Conservation (phyloP, 1,284 basidiomycete genomes). For the Peniophora sp. region DNA sequence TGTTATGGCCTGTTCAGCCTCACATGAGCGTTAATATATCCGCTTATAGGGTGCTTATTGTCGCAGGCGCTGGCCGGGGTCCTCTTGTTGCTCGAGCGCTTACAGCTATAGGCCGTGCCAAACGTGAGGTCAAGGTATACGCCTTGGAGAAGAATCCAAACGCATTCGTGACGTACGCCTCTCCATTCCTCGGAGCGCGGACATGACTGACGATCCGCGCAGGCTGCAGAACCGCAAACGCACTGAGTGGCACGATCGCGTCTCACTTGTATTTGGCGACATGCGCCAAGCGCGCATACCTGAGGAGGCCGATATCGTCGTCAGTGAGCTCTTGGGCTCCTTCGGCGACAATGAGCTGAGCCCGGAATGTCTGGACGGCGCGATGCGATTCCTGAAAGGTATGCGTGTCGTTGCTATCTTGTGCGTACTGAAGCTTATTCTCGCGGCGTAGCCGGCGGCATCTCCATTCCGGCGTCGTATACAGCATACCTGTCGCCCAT, state of each 20-base stretch:
- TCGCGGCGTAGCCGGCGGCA: constrained; percentile 71
- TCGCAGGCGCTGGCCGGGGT: constrained; percentile 94
- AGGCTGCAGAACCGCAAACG: constrained; percentile 79
- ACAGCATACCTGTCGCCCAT: constrained; percentile 91
- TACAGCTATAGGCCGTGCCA: constrained; percentile 68
- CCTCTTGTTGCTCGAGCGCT: constrained; percentile 88
- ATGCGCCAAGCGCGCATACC: constrained; percentile 82
- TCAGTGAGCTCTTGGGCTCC: constrained; percentile 93
- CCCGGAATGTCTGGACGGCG: constrained; percentile 97
- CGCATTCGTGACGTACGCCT: constrained; percentile 84
- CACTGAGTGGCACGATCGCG: constrained; percentile 78
- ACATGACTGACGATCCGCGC: constrained; percentile 6
- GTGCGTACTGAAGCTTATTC: constrained; percentile 1
- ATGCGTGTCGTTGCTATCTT: constrained; percentile 20
- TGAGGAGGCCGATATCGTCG: constrained; percentile 86
- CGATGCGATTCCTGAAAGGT: constrained; percentile 86
- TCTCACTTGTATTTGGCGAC: constrained; percentile 85
- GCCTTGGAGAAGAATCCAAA: constrained; percentile 96
- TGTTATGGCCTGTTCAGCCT: constrained; percentile 2
- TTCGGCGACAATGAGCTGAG: constrained; percentile 99
- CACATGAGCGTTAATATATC: constrained; percentile 4
- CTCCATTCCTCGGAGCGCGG: constrained; percentile 1
- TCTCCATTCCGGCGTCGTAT: constrained; percentile 96
- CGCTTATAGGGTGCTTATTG: constrained; percentile 62
- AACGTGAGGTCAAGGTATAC: constrained; percentile 64